These are phyloP conservation scores for Brachypodium distachyon DNA, from an alignment of 202 grass and related monocot species.

Conservation along the genomic window DNA sequence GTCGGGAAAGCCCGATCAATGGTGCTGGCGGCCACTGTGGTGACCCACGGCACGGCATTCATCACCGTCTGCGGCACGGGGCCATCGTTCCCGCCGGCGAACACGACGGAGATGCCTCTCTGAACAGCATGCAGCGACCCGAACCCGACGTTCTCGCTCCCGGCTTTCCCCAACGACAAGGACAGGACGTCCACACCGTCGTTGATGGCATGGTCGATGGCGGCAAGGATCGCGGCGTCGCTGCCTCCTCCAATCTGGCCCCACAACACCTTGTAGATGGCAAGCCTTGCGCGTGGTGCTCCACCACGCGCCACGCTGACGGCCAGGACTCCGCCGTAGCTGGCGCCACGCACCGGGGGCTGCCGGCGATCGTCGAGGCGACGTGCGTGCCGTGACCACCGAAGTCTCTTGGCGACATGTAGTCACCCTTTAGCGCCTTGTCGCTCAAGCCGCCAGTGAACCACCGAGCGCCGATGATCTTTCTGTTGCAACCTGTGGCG, in stretches of 20 bases:
- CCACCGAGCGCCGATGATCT: constrained; percentile 34
- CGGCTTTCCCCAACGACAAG: not conserved
- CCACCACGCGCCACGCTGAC: not conserved
- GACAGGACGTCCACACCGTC: not conserved
- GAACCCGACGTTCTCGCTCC: not conserved
- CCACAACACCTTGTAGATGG: constrained; percentile 29
- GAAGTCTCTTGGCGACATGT: not conserved
- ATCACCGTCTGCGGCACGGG: not conserved
- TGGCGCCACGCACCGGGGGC: not conserved
- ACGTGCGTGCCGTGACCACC: constrained; percentile 41
- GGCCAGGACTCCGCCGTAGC: not conserved
- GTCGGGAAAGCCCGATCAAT: constrained; percentile 50
- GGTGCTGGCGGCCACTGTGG: constrained; percentile 44
- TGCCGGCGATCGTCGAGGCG: constrained; percentile 25
- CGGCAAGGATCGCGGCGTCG: not conserved
- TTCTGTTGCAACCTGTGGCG: constrained; percentile 14
- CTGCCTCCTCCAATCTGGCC: not conserved
- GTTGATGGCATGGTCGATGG: constrained; percentile 5
- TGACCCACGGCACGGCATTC: constrained; percentile 44
- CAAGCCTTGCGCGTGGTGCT: constrained; percentile 4
- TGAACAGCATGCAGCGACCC: constrained; percentile 31
- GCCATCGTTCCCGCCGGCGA: not conserved
- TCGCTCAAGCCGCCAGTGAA: not conserved
- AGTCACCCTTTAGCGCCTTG: not conserved
- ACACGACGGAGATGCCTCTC: constrained; percentile 27